Evolutionary conservation across 495 filamentous ascomycete species (phyloP).

Genomic region (Geopyxis carbonaria): DNA sequence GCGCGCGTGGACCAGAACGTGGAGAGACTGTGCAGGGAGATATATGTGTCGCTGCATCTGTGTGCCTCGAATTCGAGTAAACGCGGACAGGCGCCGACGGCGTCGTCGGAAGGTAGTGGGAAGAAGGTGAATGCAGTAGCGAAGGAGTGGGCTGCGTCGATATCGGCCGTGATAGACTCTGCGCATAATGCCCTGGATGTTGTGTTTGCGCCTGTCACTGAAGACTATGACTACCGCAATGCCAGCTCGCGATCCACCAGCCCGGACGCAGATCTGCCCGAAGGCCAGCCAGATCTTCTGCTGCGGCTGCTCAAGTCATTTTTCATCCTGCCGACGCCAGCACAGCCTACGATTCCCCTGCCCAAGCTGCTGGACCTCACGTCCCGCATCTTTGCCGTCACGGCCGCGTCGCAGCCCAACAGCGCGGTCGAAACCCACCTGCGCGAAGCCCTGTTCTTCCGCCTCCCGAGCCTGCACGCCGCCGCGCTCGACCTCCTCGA

Average conservation of each 20-base stretch:
- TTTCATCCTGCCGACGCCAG: slow-evolving; percentile 15
- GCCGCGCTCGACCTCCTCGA: slow-evolving; percentile 11
- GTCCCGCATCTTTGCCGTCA: slow-evolving; percentile 13
- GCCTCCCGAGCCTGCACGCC: slow-evolving; percentile 11
- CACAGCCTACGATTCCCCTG: slow-evolving; percentile 17
- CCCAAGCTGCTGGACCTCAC: slow-evolving; percentile 14
- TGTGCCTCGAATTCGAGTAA: slow-evolving; percentile 12
- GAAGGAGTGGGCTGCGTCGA: slow-evolving; percentile 14
- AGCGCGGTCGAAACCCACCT: slow-evolving; percentile 9
- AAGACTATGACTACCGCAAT: slow-evolving; percentile 12
- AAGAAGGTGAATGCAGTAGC: slow-evolving; percentile 17
- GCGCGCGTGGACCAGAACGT: background rate
- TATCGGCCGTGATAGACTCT: slow-evolving; percentile 11
- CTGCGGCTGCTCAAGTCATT: slow-evolving; percentile 16
- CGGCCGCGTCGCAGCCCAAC: slow-evolving; percentile 10
- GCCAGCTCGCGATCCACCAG: slow-evolving; percentile 1
- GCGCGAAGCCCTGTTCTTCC: slow-evolving; percentile 14
- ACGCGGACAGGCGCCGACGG: background rate
- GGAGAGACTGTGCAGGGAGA: slow-evolving; percentile 12
- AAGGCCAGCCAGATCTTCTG: slow-evolving; percentile 5
- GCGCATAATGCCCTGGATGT: slow-evolving; percentile 11
- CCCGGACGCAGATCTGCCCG: slow-evolving; percentile 3
- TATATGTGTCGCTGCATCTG: slow-evolving; percentile 14
- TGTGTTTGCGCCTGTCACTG: slow-evolving; percentile 10
- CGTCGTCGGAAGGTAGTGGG: too few relatives aligned